A percentile compares a stretch with the other conserved stretches of the same genome.
Evolutionary conservation across 148 eudicot genomes (phyloP).

Genomic region (Limonium bicolor): DNA sequence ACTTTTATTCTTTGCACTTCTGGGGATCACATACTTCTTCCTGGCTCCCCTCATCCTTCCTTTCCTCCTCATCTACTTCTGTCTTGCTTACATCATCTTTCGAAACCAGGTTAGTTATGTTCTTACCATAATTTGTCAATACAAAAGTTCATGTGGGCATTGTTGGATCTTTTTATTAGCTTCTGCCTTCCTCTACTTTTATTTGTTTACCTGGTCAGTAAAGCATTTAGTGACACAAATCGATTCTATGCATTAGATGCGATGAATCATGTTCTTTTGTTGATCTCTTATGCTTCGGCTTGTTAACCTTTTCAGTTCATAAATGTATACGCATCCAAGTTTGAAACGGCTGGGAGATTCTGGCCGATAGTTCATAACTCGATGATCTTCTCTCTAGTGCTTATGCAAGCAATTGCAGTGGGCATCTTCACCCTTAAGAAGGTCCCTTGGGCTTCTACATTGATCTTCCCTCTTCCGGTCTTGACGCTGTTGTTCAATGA

Average conservation of each 20-base stretch:
- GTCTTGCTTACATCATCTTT: conserved; percentile 41
- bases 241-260: no score
- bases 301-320: conserved; percentile 36
- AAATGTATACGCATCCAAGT: conserved; percentile 54
- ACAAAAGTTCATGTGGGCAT: no score
- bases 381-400: conserved; percentile 54
- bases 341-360: conserved; percentile 58
- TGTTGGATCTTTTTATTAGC: no score
- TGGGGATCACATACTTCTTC: conserved; percentile 61
- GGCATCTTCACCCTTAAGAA: conserved; percentile 68
- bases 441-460: conserved; percentile 24
- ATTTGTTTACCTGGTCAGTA: no score
- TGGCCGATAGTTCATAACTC: conserved; percentile 74
- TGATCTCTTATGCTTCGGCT: no score
- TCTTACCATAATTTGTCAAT: not conserved
- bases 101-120: conserved; percentile 42
- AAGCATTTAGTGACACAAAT: no score
- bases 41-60: conserved; percentile 62
- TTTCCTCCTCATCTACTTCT: conserved; percentile 46
- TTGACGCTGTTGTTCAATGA: conserved; percentile 62
- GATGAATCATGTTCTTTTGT: no score
- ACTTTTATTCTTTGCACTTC: conserved; percentile 49
- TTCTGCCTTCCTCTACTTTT: no score
- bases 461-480: conserved; percentile 51
- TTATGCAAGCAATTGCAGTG: conserved; percentile 61